phyloP scores from a whole-genome alignment of 768 basidiomycete genomes.

The Exsudoporus frostii region DNA sequence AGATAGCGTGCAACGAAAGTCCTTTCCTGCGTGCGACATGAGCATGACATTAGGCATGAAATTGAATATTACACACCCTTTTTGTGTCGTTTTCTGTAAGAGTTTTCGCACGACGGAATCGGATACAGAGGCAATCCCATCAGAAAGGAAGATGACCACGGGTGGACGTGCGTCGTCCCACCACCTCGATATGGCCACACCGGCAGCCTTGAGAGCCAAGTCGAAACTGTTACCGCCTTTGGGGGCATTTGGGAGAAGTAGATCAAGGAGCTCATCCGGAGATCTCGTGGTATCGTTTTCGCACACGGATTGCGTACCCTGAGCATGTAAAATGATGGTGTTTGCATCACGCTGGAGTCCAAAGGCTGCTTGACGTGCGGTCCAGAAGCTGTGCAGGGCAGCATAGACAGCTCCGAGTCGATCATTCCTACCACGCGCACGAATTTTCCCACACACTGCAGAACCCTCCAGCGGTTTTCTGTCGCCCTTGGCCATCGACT shows the following conservation, averaged over 20 bases:
- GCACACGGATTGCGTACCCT: conserved; percentile 24
- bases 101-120: conserved; percentile 36
- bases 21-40: conserved; percentile 39
- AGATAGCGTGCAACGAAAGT: conserved; percentile 55
- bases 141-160: conserved; percentile 55
- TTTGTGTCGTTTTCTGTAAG: conserved; percentile 35
- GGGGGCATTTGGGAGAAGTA: conserved; percentile 34
- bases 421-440: conserved; percentile 34
- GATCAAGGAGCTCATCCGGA: conserved; percentile 42
- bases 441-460: conserved; percentile 33
- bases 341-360: conserved; percentile 47
- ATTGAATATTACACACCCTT: conserved; percentile 35
- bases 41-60: neutral
- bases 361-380: conserved; percentile 41
- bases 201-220: conserved; percentile 38
- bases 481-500: conserved; percentile 46
- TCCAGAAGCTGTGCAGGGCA: conserved; percentile 52
- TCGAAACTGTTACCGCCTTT: conserved; percentile 43
- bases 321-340: conserved; percentile 48
- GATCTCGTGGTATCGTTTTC: conserved; percentile 43
- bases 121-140: conserved; percentile 42
- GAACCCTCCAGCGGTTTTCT: conserved; percentile 38
- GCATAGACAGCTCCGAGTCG: conserved; percentile 58
- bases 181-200: conserved; percentile 35
- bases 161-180: conserved; percentile 49